Conservation (phyloP, 257 asterid genomes). For the Solanum sejunctum region DNA sequence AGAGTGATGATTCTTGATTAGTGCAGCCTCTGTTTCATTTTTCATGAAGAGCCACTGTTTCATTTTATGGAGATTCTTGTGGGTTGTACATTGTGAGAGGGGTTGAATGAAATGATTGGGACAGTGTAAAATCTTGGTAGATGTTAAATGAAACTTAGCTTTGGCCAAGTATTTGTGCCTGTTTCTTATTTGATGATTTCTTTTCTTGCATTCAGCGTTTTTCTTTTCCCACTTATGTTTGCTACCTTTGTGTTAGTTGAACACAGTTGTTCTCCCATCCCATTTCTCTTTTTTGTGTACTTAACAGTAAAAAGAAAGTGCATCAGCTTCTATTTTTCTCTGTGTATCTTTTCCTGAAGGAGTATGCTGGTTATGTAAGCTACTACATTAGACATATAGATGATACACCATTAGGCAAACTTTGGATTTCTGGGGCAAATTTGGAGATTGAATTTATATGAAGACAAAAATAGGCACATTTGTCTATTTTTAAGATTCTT, state of each 20-base stretch:
- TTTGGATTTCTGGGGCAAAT: background rate
- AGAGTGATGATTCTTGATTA: background rate
- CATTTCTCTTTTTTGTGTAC: background rate
- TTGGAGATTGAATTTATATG: background rate
- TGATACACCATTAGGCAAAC: background rate
- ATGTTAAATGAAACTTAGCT: background rate
- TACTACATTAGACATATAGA: background rate
- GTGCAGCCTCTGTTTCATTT: too few species aligned
- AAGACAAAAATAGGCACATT: background rate
- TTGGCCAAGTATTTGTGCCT: background rate
- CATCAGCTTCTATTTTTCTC: background rate
- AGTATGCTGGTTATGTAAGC: background rate
- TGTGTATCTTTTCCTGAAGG: background rate
- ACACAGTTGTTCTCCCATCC: background rate
- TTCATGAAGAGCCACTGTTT: background rate
- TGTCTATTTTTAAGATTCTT: background rate
- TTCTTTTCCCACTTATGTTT: background rate
- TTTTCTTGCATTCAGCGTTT: background rate
- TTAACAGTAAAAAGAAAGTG: background rate
- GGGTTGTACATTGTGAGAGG: background rate
- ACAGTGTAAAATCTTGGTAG: background rate
- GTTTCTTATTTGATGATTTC: background rate
- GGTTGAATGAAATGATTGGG: background rate
- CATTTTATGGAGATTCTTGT: background rate
- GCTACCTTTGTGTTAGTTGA: background rate